These are phyloP conservation scores for Corinectria fuckeliana DNA, from an alignment of 2,329 filamentous ascomycete genomes.

Conservation along the genomic window DNA sequence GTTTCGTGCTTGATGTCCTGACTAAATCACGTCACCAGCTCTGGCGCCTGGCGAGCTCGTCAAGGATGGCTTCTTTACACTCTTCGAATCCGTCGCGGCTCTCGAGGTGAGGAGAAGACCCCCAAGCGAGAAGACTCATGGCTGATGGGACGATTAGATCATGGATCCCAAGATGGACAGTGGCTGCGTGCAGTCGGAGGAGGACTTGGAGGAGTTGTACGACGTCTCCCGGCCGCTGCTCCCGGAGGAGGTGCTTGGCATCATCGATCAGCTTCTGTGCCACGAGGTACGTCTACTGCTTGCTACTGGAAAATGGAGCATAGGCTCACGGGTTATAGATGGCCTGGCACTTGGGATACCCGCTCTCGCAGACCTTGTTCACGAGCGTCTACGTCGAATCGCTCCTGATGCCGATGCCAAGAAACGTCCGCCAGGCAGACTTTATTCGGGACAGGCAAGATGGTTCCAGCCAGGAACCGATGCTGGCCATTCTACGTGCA, in stretches of 20 bases:
- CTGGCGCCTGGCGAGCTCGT: constrained; percentile 82
- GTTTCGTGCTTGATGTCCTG: background rate
- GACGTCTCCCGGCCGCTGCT: constrained; percentile 72
- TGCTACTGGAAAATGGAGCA: too few species aligned
- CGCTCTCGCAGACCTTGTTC: constrained; percentile 91
- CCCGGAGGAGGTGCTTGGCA: constrained; percentile 83
- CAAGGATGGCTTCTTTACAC: constrained; percentile 92
- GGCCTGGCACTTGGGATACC: constrained; percentile 96
- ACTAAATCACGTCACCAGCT: constrained; percentile 60
- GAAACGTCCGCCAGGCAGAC: constrained; percentile 67
- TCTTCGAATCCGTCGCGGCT: constrained; percentile 92
- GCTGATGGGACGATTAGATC: constrained; percentile 65
- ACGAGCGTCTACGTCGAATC: constrained; percentile 91
- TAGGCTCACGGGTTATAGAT: constrained; percentile 61
- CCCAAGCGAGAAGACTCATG: constrained; percentile 83
- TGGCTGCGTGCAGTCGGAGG: constrained; percentile 78
- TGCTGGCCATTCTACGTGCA: constrained; percentile 74
- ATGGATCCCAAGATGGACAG: constrained; percentile 99
- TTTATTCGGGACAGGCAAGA: constrained; percentile 56
- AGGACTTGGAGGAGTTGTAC: constrained; percentile 84
- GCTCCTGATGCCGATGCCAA: constrained; percentile 74
- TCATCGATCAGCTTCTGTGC: constrained; percentile 91
- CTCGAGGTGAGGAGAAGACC: constrained; percentile 78
- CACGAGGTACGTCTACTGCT: constrained; percentile 74
- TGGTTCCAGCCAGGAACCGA: constrained; percentile 46